Base-by-base conservation (phyloP, 2,329 filamentous ascomycete species). In the Allantophomopsis lycopodina region DNA sequence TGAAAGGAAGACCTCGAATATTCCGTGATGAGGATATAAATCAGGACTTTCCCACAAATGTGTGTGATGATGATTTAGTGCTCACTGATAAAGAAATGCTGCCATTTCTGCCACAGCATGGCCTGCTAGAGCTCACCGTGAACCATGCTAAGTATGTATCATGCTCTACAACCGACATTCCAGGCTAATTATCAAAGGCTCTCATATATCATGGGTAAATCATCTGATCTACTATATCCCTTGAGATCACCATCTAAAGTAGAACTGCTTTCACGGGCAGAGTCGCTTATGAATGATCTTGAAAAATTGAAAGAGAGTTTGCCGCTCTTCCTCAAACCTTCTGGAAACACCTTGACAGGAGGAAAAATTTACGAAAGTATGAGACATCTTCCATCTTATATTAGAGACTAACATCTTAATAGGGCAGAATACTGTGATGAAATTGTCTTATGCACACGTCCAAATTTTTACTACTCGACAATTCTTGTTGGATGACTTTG, bases 21-120 rank as follows among this genome's bases (percentile, higher is more conserved):
- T 71, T 77, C 18, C 73, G 76, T 37, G 74, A 79, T 35, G 71
- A 77, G 28, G 73, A 79, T 38, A 73, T 77, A 36, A 74, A 79
- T 39, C 74, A 79, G 42, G 65, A 68, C 2, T 61, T 73, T n/a
- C 75, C 75, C 0, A 64, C 64, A 12, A 50, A 58, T 5, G 60
- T 74, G 34, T 71, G 73, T 41, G 73, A 78, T 42, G 67, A 73
- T 31, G 65, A 76, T 21, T 66, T 78, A 56, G 61, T 66, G 10
- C 14, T 18, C 32, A 17, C 31, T 20, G 15, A 30, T 32, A 42
- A 16, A 17, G 23, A 28, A 35, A 21, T 15, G 21, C 31, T 39
- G 17, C 12, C 23, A n/a, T 16, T 36, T 37, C 41, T 56, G 2
- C 56, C 52, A 14, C 51, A 51, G 7, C 49, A 55, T 57, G 10